Evolutionary conservation across 345 rosid genomes (phyloP).

Genomic region (Reutealis trisperma): DNA sequence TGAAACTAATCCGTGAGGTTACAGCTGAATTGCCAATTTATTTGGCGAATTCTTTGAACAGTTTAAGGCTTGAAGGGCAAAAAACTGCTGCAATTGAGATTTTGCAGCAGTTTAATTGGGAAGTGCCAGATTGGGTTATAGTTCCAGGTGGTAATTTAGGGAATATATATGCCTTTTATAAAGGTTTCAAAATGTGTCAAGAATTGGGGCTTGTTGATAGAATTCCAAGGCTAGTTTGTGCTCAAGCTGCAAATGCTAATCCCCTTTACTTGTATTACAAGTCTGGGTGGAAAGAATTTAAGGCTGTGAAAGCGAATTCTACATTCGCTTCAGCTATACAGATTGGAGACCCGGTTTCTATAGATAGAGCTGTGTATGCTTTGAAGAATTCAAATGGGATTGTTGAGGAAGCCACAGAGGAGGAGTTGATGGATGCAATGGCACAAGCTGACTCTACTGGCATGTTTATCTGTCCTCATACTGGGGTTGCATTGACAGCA

Average conservation of each 20-base stretch:
- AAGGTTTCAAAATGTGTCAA: conserved; percentile 86
- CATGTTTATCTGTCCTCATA: conserved; percentile 93
- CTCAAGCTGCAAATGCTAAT: conserved; percentile 92
- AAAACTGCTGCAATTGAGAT: conserved; percentile 92
- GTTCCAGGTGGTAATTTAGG: conserved; percentile 93
- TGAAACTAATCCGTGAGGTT: conserved; percentile 81
- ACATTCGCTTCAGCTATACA: conserved; percentile 96
- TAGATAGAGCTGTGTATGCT: conserved; percentile 85
- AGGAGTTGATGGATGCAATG: conserved; percentile 94
- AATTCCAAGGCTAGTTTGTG: conserved; percentile 82
- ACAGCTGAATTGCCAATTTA: conserved; percentile 82
- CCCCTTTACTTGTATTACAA: conserved; percentile 80
- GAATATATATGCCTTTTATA: conserved; percentile 86
- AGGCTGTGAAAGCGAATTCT: conserved; percentile 62
- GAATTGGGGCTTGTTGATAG: conserved; percentile 82
- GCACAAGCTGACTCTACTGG: conserved; percentile 92
- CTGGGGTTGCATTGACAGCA: conserved; percentile 88
- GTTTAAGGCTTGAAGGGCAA: conserved; percentile 89
- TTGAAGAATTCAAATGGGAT: conserved; percentile 71
- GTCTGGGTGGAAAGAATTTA: conserved; percentile 76
- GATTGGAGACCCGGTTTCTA: conserved; percentile 91
- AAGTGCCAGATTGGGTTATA: conserved; percentile 96
- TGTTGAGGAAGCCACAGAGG: conserved; percentile 89
- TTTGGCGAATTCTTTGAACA: conserved; percentile 80
- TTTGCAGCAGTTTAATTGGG: conserved; percentile 92